Base-by-base conservation (phyloP, 2,329 filamentous ascomycete genomes). In the Fusarium anguioides region DNA sequence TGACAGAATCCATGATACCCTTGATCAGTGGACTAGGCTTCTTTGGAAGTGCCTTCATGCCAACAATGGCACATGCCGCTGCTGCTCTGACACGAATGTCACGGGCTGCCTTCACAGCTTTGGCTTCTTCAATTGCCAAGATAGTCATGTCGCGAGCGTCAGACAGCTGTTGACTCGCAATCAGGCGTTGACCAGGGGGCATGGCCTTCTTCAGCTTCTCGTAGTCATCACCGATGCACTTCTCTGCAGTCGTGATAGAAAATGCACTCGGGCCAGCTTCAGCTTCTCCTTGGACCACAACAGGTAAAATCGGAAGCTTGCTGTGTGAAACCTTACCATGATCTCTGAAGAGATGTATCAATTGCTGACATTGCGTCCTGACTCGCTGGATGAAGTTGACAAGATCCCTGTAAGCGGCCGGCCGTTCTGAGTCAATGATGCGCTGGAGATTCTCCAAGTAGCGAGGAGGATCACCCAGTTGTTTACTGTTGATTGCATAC, bases 1-100 rank as follows among this genome's bases (percentile, higher is more conserved):
- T 99, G 75, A 99, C 87, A 74, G 95, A 98, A 77, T 99, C 96
- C 96, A 99, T 99, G 79, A 99, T 92, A 4, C 90, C 93, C 80
- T 97, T 97, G 80, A 99, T 99, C 14, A 97, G 88, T 18, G 90
- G 87, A 64, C 93, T 94, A 11, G 95, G 94, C 76, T 97, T 98
- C 86, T 97, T 98, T 0, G 96, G 95, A 11, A 97, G 85, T 27
- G 91, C 86, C 58, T 89, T 88, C 80, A 98, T 89, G n/a, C 94
- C 91, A 46, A 99, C 91, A 56, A 98, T 81, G 12, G 94, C 94
- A 66, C 92, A 93, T 12, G 95, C 93, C 20, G 94, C 92, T 8
- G 93, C 91, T 17, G 96, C 93, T 75, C 89, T 90, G 76, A 99
- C 91, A 35, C 96, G 91, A 49, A 94, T 83, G 77, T 99, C 96